Conservation (phyloP, 2,329 filamentous ascomycete species). For the Pyrenochaeta sp. region DNA sequence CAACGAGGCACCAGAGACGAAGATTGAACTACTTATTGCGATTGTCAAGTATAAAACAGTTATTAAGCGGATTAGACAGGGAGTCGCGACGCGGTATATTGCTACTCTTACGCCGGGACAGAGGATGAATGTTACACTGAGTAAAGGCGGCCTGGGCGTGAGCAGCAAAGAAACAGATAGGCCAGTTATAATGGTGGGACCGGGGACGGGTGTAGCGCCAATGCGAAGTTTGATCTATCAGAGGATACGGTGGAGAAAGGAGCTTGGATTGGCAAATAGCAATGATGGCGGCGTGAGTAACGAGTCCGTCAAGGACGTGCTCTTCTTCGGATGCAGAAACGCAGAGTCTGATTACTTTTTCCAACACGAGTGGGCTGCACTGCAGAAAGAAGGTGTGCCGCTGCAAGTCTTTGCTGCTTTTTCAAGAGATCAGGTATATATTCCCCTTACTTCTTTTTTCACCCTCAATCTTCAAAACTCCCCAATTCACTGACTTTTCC, state of each 20-base stretch:
- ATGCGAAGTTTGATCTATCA: slow-evolving; percentile 83
- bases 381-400: slow-evolving; percentile 52
- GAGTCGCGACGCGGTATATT: slow-evolving; percentile 90
- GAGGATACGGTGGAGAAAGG: slow-evolving; percentile 58
- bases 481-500: slow-evolving; percentile 1
- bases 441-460: neutral
- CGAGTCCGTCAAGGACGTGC: slow-evolving; percentile 51
- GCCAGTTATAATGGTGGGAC: slow-evolving; percentile 80
- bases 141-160: slow-evolving; percentile 60
- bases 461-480: neutral
- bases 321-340: slow-evolving; percentile 90
- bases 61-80: slow-evolving; percentile 82
- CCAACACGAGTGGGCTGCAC: slow-evolving; percentile 72
- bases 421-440: slow-evolving; percentile 69
- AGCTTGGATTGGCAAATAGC: slow-evolving; percentile 6
- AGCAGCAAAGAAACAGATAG: slow-evolving; percentile 52
- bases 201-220: slow-evolving; percentile 87
- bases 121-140: slow-evolving; percentile 66
- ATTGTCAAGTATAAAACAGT: slow-evolving; percentile 93
- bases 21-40: slow-evolving; percentile 79
- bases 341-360: slow-evolving; percentile 82
- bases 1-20: slow-evolving; percentile 53
- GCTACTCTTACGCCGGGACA: slow-evolving; percentile 68
- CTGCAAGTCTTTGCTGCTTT: slow-evolving; percentile 71
- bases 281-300: neutral